Percentiles rank a stretch among this genome's conserved stretches.
These are phyloP conservation scores for Ceriops decandra DNA, from an alignment of 345 rosid species.

Conservation along the genomic window DNA sequence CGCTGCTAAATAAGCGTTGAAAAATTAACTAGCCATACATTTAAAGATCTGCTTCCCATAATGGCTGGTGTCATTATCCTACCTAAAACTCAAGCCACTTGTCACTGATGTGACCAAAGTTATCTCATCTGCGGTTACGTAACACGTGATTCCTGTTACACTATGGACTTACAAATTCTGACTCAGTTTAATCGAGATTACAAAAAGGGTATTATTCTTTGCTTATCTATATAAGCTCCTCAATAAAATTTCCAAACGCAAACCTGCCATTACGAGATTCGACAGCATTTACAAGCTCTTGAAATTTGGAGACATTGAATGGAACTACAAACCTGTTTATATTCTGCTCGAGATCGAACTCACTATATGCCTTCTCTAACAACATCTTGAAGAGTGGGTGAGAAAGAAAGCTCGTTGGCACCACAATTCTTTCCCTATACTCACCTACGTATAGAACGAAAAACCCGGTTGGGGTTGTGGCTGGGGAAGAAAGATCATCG, in stretches of 20 bases:
- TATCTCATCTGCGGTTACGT: too few relatives aligned
- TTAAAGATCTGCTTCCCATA: too few relatives aligned
- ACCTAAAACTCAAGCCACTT: too few relatives aligned
- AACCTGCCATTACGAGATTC: conserved; percentile 67
- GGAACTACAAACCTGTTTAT: conserved; percentile 62
- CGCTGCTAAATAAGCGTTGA: too few relatives aligned
- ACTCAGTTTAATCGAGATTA: too few relatives aligned
- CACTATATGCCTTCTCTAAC: conserved; percentile 68
- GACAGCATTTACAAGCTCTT: conserved; percentile 62
- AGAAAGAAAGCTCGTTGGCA: conserved; percentile 64
- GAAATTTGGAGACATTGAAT: conserved; percentile 62
- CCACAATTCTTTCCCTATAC: conserved; percentile 57
- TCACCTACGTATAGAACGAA: conserved; percentile 83
- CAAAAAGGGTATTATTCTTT: background rate
- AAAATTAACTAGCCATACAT: too few relatives aligned
- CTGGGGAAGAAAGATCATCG: conserved; percentile 17
- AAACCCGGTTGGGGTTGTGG: conserved; percentile 59
- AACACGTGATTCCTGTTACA: too few relatives aligned
- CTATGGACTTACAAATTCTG: too few relatives aligned
- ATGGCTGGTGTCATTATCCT: too few relatives aligned
- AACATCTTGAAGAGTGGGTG: conserved; percentile 86
- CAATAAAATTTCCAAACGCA: conserved; percentile 62
- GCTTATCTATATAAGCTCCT: conserved; percentile 53
- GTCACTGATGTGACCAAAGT: too few relatives aligned
- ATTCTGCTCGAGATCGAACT: conserved; percentile 50